Evolutionary conservation across 2,329 filamentous ascomycete species (phyloP), one percentile per base, ranked within the genome.

Genomic region (Exophiala bonariae): DNA sequence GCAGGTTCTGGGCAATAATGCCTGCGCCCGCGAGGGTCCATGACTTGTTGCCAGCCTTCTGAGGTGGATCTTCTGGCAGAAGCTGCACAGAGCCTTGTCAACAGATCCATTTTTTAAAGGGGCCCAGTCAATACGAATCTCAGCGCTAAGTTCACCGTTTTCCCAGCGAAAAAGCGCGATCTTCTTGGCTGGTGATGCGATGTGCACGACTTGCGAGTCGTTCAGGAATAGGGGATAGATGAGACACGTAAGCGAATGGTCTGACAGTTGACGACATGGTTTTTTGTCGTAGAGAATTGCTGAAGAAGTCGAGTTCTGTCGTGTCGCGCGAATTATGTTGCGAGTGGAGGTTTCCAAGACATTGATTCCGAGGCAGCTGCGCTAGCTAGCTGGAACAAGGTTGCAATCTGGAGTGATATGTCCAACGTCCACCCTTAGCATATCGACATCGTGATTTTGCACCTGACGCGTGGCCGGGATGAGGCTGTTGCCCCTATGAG

Each of bases 41-140:
- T 20, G 23, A 20, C 26, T 28, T 16, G 33, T 31, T 13, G 14
- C 31, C 32, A 34, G 17, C 8, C 22, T 33, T n/a, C 19, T 16
- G 9, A 47, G 33, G 10, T 19, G n/a, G 22, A 51, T 37, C 11
- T 19, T 35, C 20, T 51, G 49, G 35, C 49, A 51, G 36, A 51
- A 48, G 11, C 10, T 20, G 22, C n/a, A 18, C 26, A 50, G 42
- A 16, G 41, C 42, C 9, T 41, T 16, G 16, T 45, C 30, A 5
- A 22, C 30, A 14, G 22, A 9, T 23, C n/a, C 26, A 11, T 16
- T 32, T 20, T 13, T n/a, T 19, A 41, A 34, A 14, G 9, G 11
- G 18, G 13, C 17, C 11, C 19, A 22, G 10, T 22, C 17, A 31
- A 20, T 2, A 35, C 30, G 32, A 18, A 34, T 34, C 6, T 34